Evolutionary conservation across 2,329 filamentous ascomycete species (phyloP), one percentile per base, ranked within the genome.

Genomic region (Sarocladium oryzae): DNA sequence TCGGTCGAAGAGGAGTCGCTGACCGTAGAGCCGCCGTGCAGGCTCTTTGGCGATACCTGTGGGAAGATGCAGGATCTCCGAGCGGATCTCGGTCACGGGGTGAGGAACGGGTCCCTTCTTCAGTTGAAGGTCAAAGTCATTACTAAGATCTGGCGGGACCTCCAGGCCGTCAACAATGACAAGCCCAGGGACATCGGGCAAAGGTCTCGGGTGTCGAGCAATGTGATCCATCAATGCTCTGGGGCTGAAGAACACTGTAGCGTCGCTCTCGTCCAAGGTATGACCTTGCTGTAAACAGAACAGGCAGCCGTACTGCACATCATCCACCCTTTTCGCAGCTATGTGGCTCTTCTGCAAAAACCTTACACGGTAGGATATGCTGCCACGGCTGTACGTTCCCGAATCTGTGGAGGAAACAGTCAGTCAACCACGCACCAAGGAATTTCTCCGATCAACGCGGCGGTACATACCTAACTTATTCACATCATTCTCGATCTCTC

Each of bases 291-390:
- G 69, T 3, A 79, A 64, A 58, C 78, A 82, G 57, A 82, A 80
- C 1, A 78, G 55, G 54, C 78, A 82, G 2, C 67, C 77, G 57
- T 78, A 82, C 40, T 78, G 60, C 49, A 75, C 68, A 54, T 81
- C 77, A 38, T 80, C 77, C 15, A 74, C 65, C 13, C 73, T 66
- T 51, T 70, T 71, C 4, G 75, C 72, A 0, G 71, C 61, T 5
- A 82, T 52, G 58, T 82, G 78, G 49, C 72, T 74, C 60, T 82
- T 82, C 56, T 77, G 76, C 4, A 82, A 69, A 54, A 81, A 75
- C 1, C 78, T 74, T 2, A 79, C 58, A 7, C 78, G 75, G 57
- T 77, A 81, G 5, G 67, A 66, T 40, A 81, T 68, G 6, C 66
- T 68, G 36, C 66, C 68, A 11, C 73, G 69, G 9, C 66, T 66